Evolutionary conservation across 257 asterid genomes (phyloP), one percentile per base, ranked within the genome.

Genomic region (Lavandula angustifolia): DNA sequence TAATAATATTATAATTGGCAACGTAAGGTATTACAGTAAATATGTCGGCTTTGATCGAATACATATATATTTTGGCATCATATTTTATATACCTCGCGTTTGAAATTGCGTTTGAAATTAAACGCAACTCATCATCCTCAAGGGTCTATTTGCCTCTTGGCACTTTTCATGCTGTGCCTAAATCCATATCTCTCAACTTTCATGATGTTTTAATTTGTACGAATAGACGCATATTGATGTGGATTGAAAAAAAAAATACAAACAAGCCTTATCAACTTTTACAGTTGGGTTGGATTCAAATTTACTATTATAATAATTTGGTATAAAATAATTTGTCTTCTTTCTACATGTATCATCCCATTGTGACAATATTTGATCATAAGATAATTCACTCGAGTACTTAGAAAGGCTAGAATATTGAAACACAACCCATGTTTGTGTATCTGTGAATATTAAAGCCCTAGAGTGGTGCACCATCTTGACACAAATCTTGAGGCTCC

Each of bases 401-500:
- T 22, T 22, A 22, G 27, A 22, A 22, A 22, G 27, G 1, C 2
- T 22, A 22, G 27, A 22, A 22, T 3, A 3, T 11, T 3, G 1
- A 16, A 43, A 43, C 17, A 3, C 6, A 43, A 43, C 14, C 52
- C 27, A 0, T 3, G 1, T 13, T 37, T 50, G 44, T 42, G 22
- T 14, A 47, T 3, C 9, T 53, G 67, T 53, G 56, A 53, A 50
- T 58, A 27, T 60, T 29, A 51, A 64, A 53, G 29, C 55, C 57
- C 29, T 17, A 60, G 59, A 3, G 68, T 41, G 53, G 68, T 64
- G 38, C n/a, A 34, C 67, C 64, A 63, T 63, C 29, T 51, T 69
- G 40, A 35, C 68, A 17, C 68, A 59, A 59, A 69, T 60, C 62
- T 27, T 69, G 61, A 69, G 49, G 67, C 60, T 38, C 13, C 35